Percentiles rank a stretch among this genome's conserved stretches.
Conservation (phyloP, 768 basidiomycete species). For the Lentinula sp. region DNA sequence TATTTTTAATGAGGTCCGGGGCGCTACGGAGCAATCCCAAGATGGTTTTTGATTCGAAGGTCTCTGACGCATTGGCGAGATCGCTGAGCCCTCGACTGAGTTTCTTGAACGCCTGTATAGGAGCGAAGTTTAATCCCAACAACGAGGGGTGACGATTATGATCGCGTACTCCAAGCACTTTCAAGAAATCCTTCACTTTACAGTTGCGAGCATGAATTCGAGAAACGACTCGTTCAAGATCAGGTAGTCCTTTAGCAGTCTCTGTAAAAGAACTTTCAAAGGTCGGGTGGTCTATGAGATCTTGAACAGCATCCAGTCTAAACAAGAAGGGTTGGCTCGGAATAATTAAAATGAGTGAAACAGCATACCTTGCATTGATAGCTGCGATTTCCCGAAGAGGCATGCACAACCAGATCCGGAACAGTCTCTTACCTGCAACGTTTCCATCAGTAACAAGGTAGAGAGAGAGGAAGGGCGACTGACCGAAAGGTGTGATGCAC, state of each 20-base stretch:
- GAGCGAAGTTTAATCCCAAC: background rate
- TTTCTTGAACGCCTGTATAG: constrained; percentile 62
- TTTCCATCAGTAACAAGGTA: background rate
- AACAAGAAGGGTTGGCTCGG: background rate
- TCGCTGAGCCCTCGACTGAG: constrained; percentile 61
- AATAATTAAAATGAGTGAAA: background rate
- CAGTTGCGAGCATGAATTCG: constrained; percentile 93
- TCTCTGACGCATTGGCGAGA: constrained; percentile 59
- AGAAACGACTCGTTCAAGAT: constrained; percentile 90
- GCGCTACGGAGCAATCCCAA: constrained; percentile 69
- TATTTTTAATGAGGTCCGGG: constrained; percentile 68
- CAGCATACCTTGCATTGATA: constrained; percentile 79
- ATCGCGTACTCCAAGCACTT: constrained; percentile 61
- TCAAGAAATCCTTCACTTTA: constrained; percentile 81
- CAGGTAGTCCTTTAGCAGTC: constrained; percentile 78
- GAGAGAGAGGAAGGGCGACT: constrained; percentile 12
- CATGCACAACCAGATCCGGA: constrained; percentile 95
- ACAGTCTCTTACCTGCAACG: constrained; percentile 78
- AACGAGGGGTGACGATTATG: background rate
- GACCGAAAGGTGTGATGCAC: constrained; percentile 90
- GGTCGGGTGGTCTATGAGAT: constrained; percentile 72
- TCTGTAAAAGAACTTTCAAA: constrained; percentile 74
- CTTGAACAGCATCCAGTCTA: constrained; percentile 92
- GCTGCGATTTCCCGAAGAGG: constrained; percentile 76
- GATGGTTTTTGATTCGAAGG: constrained; percentile 75